Evolutionary conservation across 805 yeast genomes (phyloP).

Genomic region (Clavispora phyllophila): DNA sequence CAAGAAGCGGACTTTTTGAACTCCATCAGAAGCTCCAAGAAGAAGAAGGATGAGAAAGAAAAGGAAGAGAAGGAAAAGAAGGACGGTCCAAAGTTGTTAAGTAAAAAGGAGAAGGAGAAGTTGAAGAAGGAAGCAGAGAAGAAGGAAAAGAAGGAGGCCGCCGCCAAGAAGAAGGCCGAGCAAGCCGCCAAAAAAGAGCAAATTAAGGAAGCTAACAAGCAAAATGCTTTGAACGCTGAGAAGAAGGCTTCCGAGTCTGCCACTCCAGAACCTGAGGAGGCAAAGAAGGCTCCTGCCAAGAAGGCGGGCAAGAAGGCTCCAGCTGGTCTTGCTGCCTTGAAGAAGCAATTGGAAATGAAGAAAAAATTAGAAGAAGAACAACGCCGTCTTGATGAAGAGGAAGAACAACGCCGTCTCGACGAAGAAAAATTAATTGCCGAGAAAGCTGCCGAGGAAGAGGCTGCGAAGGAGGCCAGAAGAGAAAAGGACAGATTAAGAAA

Average conservation of each 20-base stretch:
- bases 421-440: slow-evolving; percentile 47
- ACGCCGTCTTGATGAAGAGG: slow-evolving; percentile 66
- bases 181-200: slow-evolving; percentile 57
- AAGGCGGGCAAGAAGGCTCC: slow-evolving; percentile 76
- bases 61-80: slow-evolving; percentile 48
- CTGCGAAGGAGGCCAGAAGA: slow-evolving; percentile 59
- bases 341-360: slow-evolving; percentile 80
- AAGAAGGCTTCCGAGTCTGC: slow-evolving; percentile 19
- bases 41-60: slow-evolving; percentile 66
- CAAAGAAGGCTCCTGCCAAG: slow-evolving; percentile 34
- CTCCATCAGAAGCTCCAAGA: slow-evolving; percentile 73
- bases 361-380: slow-evolving; percentile 86
- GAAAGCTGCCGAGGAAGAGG: slow-evolving; percentile 65
- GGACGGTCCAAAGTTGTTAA: slow-evolving; percentile 69
- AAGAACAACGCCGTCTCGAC: slow-evolving; percentile 43
- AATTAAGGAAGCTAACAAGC: slow-evolving; percentile 44
- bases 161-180: slow-evolving; percentile 76
- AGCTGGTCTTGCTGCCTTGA: slow-evolving; percentile 89
- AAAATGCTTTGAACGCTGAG: slow-evolving; percentile 32
- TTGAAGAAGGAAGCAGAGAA: slow-evolving; percentile 93
- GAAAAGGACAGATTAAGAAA: slow-evolving; percentile 83
- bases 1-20: slow-evolving; percentile 61
- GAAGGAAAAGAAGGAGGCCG: slow-evolving; percentile 84
- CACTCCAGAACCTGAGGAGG: slow-evolving; percentile 33
- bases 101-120: slow-evolving; percentile 91